A percentile compares a stretch with the other conserved stretches of the same genome.
These are phyloP conservation scores for Xylariaceae sp. DNA, from an alignment of 2,329 filamentous ascomycete genomes.

Conservation along the genomic window DNA sequence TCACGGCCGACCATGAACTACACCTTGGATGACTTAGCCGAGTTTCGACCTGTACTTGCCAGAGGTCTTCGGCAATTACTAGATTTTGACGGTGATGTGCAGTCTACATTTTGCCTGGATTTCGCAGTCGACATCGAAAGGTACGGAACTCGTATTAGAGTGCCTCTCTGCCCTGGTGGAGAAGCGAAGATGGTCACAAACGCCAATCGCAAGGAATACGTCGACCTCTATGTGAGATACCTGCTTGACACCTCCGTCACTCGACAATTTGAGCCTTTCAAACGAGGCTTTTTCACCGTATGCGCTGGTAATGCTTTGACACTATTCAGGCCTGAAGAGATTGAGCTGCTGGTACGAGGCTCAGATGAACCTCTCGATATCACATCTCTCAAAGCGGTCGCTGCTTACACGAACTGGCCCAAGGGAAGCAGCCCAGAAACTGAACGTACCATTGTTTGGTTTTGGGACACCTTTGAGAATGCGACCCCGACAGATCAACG, in stretches of 20 bases:
- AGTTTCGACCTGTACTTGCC: constrained; percentile 79
- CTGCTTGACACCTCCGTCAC: constrained; percentile 78
- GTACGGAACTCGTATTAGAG: constrained; percentile 70
- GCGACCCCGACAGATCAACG: constrained; percentile 73
- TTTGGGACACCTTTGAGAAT: constrained; percentile 81
- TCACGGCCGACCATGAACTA: constrained; percentile 71
- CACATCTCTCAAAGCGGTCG: constrained; percentile 73
- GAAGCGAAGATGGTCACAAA: constrained; percentile 81
- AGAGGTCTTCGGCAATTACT: constrained; percentile 76
- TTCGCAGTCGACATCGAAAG: constrained; percentile 80
- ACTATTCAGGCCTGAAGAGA: constrained; percentile 88
- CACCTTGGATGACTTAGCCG: constrained; percentile 80
- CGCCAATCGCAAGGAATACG: constrained; percentile 81
- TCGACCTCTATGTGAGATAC: constrained; percentile 82
- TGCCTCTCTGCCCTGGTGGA: constrained; percentile 77
- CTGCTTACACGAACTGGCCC: constrained; percentile 83
- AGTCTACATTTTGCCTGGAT: constrained; percentile 78
- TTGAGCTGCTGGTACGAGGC: constrained; percentile 84
- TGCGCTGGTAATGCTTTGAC: constrained; percentile 87
- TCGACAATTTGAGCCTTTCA: constrained; percentile 91
- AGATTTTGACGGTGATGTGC: constrained; percentile 83
- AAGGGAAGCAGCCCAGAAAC: constrained; percentile 51
- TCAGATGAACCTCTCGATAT: constrained; percentile 86
- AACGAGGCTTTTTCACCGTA: constrained; percentile 90
- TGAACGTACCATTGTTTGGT: constrained; percentile 79